A percentile compares a stretch with the other conserved stretches of the same genome.
These are phyloP conservation scores for Microbotryomycetes sp. DNA, from an alignment of 1,284 basidiomycete genomes.

Conservation along the genomic window DNA sequence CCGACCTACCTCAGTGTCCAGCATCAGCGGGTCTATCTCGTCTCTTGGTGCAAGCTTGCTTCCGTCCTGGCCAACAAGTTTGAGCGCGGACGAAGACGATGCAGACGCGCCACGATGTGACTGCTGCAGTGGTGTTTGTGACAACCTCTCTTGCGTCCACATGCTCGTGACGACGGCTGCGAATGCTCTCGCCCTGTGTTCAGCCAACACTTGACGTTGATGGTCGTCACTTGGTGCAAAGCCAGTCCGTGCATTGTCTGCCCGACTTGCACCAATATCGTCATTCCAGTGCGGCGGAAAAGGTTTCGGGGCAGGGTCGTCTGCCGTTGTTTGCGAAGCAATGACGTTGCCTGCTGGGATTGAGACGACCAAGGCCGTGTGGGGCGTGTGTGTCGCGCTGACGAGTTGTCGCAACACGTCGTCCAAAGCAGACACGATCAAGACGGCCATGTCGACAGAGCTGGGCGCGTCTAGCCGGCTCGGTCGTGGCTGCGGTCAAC, in stretches of 20 bases:
- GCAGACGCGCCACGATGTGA: too few relatives aligned
- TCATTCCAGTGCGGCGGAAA: neutral
- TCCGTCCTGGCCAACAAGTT: too few relatives aligned
- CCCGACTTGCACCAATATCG: neutral
- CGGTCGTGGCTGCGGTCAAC: too few relatives aligned
- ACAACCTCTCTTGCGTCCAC: neutral
- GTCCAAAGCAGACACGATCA: neutral
- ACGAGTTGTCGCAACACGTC: constrained; percentile 6
- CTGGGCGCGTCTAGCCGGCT: too few relatives aligned
- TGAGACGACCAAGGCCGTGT: constrained; percentile 24
- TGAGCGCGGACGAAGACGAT: too few relatives aligned
- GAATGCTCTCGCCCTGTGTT: neutral
- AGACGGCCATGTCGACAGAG: neutral
- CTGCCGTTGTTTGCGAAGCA: constrained; percentile 4
- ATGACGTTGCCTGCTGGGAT: constrained; percentile 14
- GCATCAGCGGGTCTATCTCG: constrained; percentile 8
- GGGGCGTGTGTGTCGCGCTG: constrained; percentile 5
- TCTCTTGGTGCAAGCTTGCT: too few relatives aligned
- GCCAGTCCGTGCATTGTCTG: too few relatives aligned
- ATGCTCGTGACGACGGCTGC: neutral
- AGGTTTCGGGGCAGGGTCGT: neutral
- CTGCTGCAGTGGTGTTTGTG: too few relatives aligned
- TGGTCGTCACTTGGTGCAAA: too few relatives aligned
- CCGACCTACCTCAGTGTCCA: constrained; percentile 23
- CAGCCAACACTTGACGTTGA: neutral